Evolutionary conservation across 1,284 basidiomycete species (phyloP).

Genomic region (Papiliotrema fonsecae): DNA sequence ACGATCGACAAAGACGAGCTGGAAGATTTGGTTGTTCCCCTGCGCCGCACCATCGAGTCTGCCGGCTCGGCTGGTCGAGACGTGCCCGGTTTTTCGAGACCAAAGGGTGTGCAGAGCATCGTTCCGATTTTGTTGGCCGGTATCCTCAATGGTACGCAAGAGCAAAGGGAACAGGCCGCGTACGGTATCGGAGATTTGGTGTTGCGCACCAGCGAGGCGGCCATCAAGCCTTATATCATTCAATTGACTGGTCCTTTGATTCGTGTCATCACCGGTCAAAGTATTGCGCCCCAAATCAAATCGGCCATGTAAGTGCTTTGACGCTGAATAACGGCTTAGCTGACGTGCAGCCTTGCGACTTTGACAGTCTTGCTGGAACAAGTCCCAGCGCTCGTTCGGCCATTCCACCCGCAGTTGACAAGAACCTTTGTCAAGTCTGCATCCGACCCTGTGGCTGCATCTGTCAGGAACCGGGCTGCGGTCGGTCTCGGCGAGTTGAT

Average conservation of each 20-base stretch:
- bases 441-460: conserved; percentile 70
- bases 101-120: conserved; percentile 82
- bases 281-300: conserved; percentile 86
- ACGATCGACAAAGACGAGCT: conserved; percentile 88
- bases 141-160: conserved; percentile 52
- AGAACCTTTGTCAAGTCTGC: conserved; percentile 94
- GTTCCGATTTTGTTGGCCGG: conserved; percentile 88
- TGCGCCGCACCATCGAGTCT: conserved; percentile 82
- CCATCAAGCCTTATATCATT: conserved; percentile 95
- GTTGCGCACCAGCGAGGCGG: conserved; percentile 77
- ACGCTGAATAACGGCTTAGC: neutral
- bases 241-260: conserved; percentile 95
- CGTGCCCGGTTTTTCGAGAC: conserved; percentile 82
- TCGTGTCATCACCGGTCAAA: conserved; percentile 80
- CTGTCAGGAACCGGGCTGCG: conserved; percentile 76
- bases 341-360: conserved; percentile 57
- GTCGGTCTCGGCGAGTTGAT: conserved; percentile 86
- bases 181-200: conserved; percentile 93
- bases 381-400: conserved; percentile 86
- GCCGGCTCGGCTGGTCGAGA: conserved; percentile 71
- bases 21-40: conserved; percentile 79
- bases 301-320: conserved; percentile 62
- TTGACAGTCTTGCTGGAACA: conserved; percentile 74
- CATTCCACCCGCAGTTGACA: conserved; percentile 97
- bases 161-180: conserved; percentile 78